phyloP scores from a whole-genome alignment of 768 basidiomycete species.

The Filobasidium floriforme region DNA sequence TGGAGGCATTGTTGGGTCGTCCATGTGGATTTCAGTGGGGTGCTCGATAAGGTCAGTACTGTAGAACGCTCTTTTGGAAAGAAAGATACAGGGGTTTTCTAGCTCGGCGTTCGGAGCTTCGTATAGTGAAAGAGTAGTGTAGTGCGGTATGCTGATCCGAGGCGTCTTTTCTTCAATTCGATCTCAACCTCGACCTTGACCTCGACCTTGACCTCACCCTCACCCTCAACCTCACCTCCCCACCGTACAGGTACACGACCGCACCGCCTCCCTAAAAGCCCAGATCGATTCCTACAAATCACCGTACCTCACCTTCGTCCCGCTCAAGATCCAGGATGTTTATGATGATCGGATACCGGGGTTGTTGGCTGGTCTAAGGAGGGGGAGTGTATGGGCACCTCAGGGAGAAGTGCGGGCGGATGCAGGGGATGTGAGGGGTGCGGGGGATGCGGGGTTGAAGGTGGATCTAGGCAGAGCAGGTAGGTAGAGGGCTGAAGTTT shows the following conservation, averaged over 20 bases:
- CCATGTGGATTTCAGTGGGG: conserved; percentile 39
- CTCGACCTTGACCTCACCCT: too few species aligned
- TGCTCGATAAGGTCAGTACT: conserved; percentile 20
- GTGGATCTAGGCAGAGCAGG: conserved; percentile 24
- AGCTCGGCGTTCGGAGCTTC: too few species aligned
- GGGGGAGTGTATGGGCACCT: neutral
- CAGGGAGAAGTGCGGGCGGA: neutral
- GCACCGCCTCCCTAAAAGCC: neutral
- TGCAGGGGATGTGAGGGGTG: neutral
- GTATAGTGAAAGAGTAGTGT: too few species aligned
- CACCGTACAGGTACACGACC: neutral
- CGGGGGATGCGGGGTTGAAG: conserved; percentile 17
- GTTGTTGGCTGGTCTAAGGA: neutral
- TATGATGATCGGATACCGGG: conserved; percentile 9
- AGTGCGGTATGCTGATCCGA: too few species aligned
- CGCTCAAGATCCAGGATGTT: conserved; percentile 15
- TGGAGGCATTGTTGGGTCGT: conserved; percentile 38
- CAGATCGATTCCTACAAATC: neutral
- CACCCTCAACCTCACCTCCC: neutral
- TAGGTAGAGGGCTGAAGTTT: conserved; percentile 4
- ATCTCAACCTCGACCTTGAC: neutral
- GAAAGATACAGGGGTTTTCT: too few species aligned
- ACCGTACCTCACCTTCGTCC: neutral
- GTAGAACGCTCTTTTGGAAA: too few species aligned
- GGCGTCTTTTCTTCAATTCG: too few species aligned